phyloP scores from a whole-genome alignment of 306 rosid genomes.

The Adenanthera pavonina region DNA sequence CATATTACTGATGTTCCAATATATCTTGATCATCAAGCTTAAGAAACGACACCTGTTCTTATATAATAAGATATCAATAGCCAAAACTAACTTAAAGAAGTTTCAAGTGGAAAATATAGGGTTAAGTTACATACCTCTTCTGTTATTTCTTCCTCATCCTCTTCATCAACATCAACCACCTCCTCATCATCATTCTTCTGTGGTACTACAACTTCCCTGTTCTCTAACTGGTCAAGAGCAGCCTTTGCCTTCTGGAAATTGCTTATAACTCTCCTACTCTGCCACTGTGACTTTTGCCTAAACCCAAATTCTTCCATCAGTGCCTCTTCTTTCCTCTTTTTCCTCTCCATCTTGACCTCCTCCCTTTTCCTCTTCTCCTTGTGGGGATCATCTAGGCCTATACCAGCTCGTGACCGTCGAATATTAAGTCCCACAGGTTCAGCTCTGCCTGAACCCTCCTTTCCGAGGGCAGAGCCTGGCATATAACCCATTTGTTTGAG shows the following conservation, averaged over 20 bases:
- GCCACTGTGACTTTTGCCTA: conserved; percentile 86
- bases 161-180: conserved; percentile 63
- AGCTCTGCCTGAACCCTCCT: conserved; percentile 74
- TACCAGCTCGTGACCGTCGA: conserved; percentile 91
- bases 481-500: conserved; percentile 91
- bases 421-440: conserved; percentile 84
- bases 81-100: conserved; percentile 26
- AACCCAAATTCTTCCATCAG: conserved; percentile 81
- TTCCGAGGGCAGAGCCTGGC: conserved; percentile 85
- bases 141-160: conserved; percentile 74
- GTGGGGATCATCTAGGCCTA: conserved; percentile 69
- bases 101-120: conserved; percentile 14
- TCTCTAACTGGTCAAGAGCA: conserved; percentile 86
- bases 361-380: conserved; percentile 80
- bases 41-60: neutral
- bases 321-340: conserved; percentile 64
- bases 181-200: conserved; percentile 70
- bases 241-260: conserved; percentile 82
- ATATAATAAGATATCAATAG: conserved; percentile 13
- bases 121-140: conserved; percentile 65
- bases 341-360: conserved; percentile 43
- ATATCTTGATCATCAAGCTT: neutral
- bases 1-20: neutral
- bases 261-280: conserved; percentile 58
- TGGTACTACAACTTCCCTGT: conserved; percentile 68